Base-by-base conservation (phyloP, 208 protist genomes). In the Willaertia magna region DNA sequence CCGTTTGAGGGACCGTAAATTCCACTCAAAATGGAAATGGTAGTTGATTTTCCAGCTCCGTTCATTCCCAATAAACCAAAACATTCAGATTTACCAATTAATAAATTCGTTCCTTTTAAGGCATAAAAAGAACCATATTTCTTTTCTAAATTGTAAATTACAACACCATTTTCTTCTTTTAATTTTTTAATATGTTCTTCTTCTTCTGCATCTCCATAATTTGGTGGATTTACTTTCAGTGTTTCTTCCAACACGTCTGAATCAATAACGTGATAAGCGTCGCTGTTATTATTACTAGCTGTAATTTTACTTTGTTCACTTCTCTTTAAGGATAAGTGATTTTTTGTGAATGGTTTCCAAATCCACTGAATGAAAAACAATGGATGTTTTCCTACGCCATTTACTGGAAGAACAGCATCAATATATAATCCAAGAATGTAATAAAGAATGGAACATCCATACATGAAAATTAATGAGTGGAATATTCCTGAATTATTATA, bases 21-120 rank as follows among this genome's bases (percentile, higher is more conserved):
- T 30, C 94, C 92, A 84, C 88, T 92, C 26, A 96, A 87, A 48
- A 96, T 95, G n/a, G 90, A 92, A 78, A 95, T 93, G 22, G 91
- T 91, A 46, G 93, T 95, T 14, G 93, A 95, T 89, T 96, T 96
- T 51, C 94, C 94, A 40, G 94, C 94, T 22, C 94, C 94, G 86
- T 96, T 96, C 26, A 91, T 92, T 39, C 94, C 94, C 48, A 96
- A 91, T 67, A 96, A 92, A 34, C 91, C 92, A 88, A 96, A 95
- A 55, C 94, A 90, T 89, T 95, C 92, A 20, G 92, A 93, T 51
- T 89, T 88, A 18, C 91, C 84, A 90, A 96, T 91, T 20, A 86
- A 74, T 43, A 94, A 93, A 40, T 88, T 93, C 40, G 95, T 89
- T 76, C 91, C 89, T 74, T 92, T 87, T 59, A 96, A 88, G 42